These are phyloP conservation scores for Fusarium coicis DNA, from an alignment of 2,329 filamentous ascomycete genomes.

Conservation along the genomic window DNA sequence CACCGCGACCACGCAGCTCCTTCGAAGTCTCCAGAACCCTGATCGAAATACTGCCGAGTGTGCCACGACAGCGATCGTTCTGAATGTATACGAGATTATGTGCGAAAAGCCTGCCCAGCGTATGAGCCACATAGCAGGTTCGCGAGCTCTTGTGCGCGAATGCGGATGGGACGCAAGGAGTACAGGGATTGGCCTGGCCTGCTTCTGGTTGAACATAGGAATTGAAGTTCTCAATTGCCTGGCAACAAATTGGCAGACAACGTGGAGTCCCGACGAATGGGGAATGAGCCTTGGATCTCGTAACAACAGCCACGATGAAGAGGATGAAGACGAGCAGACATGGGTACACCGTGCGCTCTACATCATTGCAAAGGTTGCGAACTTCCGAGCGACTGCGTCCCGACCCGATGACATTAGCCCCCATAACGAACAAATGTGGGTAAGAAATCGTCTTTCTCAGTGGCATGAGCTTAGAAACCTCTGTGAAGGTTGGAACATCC, in stretches of 20 bases:
- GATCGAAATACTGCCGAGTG: constrained; percentile 86
- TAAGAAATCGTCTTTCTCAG: constrained; percentile 74
- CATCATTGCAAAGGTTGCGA: constrained; percentile 86
- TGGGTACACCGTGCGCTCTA: constrained; percentile 94
- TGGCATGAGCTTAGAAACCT: constrained; percentile 85
- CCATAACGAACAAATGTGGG: constrained; percentile 70
- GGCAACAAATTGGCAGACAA: constrained; percentile 85
- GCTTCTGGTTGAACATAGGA: constrained; percentile 93
- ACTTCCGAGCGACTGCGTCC: constrained; percentile 80
- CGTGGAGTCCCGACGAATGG: constrained; percentile 93
- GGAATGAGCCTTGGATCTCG: constrained; percentile 78
- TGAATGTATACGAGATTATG: constrained; percentile 96
- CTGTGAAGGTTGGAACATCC: constrained; percentile 84
- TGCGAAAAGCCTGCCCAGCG: constrained; percentile 79
- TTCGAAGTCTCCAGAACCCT: constrained; percentile 83
- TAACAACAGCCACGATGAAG: constrained; percentile 54
- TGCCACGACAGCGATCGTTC: constrained; percentile 85
- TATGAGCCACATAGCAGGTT: constrained; percentile 91
- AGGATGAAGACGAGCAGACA: constrained; percentile 68
- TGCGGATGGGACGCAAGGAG: constrained; percentile 88
- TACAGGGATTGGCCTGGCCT: constrained; percentile 82
- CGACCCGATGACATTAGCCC: constrained; percentile 68
- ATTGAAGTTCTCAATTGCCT: constrained; percentile 92
- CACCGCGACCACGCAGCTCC: constrained; percentile 80
- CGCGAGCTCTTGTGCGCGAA: constrained; percentile 86